A percentile compares a stretch with the other conserved stretches of the same genome.
phyloP scores from a whole-genome alignment of 352 stramenopile species.

The Phytopythium ostracodes region DNA sequence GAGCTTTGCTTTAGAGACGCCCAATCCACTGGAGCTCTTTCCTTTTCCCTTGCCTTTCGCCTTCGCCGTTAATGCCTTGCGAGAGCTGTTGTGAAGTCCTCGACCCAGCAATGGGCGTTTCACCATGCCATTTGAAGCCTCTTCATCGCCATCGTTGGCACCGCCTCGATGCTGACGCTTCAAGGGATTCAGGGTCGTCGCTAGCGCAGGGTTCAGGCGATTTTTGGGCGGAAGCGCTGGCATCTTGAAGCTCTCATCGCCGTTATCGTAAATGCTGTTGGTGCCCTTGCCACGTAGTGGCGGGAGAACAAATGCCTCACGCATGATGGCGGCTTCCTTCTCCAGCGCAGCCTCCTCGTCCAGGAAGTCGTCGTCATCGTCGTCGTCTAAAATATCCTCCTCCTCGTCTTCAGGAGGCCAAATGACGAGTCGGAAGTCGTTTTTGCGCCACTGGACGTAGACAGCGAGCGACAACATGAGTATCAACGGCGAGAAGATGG shows the following conservation, averaged over 20 bases:
- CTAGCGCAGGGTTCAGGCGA: slow-evolving; percentile 9
- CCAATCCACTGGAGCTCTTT: not conserved
- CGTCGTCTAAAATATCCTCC: slow-evolving; percentile 73
- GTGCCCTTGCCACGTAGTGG: slow-evolving; percentile 60
- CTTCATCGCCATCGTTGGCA: not conserved
- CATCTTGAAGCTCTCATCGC: slow-evolving; percentile 80
- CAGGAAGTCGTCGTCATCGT: slow-evolving; percentile 48
- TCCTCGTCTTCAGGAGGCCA: slow-evolving; percentile 80
- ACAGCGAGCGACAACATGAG: slow-evolving; percentile 75
- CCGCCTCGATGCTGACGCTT: not conserved
- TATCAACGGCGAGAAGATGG: slow-evolving; percentile 70
- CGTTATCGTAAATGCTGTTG: slow-evolving; percentile 49
- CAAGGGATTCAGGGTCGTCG: not conserved
- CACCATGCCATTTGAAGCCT: not conserved
- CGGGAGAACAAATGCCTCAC: slow-evolving; percentile 74
- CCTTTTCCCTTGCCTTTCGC: not conserved
- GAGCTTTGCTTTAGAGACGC: not conserved
- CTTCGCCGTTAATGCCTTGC: not conserved
- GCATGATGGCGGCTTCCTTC: slow-evolving; percentile 70
- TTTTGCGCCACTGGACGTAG: slow-evolving; percentile 73
- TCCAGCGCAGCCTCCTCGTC: slow-evolving; percentile 67
- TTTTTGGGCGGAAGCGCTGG: slow-evolving; percentile 58
- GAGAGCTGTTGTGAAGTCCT: not conserved
- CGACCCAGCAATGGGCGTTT: not conserved
- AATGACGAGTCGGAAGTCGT: slow-evolving; percentile 81